Evolutionary conservation across 2,329 filamentous ascomycete genomes (phyloP), one percentile per base, ranked within the genome.

Genomic region (Verticillium alfalfae): DNA sequence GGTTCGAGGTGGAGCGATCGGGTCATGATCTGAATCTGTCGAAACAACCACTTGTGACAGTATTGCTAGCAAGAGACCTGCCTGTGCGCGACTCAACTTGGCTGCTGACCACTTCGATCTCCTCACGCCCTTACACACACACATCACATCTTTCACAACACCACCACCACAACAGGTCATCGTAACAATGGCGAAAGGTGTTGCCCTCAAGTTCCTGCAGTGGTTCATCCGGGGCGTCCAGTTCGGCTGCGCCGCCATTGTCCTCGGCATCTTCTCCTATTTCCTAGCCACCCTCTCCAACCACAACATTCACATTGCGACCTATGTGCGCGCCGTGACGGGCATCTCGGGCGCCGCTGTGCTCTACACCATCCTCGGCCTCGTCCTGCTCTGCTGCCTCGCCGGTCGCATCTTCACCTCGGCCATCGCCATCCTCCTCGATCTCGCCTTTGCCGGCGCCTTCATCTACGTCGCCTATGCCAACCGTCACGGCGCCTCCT

Each of bases 401-500:
- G 92, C 90, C 39, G 92, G 92, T 34, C 83, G 90, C 64, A 80
- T 83, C 5, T 80, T 94, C 73, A 89, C 93, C 63, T 90, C 90
- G 3, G 81, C 88, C 70, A 66, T 95, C 60, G 90, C 85, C 65
- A 85, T 96, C 65, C 64, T 93, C 31, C 80, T 97, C 57, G 92
- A 97, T 70, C 69, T 95, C 60, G 84, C 84, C 69, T 96, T 97
- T 75, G 78, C 86, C 59, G 91, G 84, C 49, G 86, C 81, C 62
- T 95, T 95, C 79, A 85, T 96, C 70, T 96, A 93, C 70, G 85
- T 97, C 63, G 92, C 93, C 1, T 80, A 88, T 57, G 81, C 91
- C 65, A 93, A 91, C 63, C 84, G 89, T 41, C 76, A 84, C 61
- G 93, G 93, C 41, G 85, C 86, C 0, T 75, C 82, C 64, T 83